Conservation (phyloP, 1,139 yeast species). For the Pichia sp. region DNA sequence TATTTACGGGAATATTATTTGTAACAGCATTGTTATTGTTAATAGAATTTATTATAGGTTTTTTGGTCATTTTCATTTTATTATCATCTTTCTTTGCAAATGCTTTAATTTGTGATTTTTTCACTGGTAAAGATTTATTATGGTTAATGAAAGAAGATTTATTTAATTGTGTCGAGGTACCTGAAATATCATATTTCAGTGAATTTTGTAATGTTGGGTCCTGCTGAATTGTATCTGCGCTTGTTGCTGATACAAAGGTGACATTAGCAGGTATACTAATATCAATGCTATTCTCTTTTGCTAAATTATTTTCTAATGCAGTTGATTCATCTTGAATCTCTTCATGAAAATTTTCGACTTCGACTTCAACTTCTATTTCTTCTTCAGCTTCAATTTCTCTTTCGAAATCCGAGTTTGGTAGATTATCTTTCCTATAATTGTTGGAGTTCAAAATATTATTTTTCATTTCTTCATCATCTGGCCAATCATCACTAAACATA, state of each 20-base stretch:
- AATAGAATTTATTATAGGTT: not conserved
- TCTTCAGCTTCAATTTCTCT: not conserved
- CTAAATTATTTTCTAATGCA: not conserved
- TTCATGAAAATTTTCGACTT: not conserved
- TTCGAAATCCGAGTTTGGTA: slow-evolving; percentile 13
- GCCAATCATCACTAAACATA: slow-evolving; percentile 57
- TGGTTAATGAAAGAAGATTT: slow-evolving; percentile 48
- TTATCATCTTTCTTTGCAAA: slow-evolving; percentile 10
- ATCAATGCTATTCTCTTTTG: not conserved
- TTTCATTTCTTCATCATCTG: slow-evolving; percentile 30
- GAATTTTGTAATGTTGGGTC: slow-evolving; percentile 36
- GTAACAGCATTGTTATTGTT: slow-evolving; percentile 2
- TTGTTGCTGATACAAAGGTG: slow-evolving; percentile 53
- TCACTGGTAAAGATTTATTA: slow-evolving; percentile 51
- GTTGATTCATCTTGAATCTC: not conserved
- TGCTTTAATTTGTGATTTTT: slow-evolving; percentile 29
- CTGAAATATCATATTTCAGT: slow-evolving; percentile 40
- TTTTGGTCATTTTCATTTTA: slow-evolving; percentile 15
- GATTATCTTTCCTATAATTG: slow-evolving; percentile 10
- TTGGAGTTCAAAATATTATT: slow-evolving; percentile 3
- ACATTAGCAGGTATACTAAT: slow-evolving; percentile 30
- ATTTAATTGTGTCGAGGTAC: slow-evolving; percentile 45
- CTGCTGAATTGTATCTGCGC: slow-evolving; percentile 46
- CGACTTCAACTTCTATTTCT: too few species aligned
- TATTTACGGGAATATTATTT: too few species aligned